Conservation (phyloP, 1,139 yeast species). For the Suhomyces choctaworum region DNA sequence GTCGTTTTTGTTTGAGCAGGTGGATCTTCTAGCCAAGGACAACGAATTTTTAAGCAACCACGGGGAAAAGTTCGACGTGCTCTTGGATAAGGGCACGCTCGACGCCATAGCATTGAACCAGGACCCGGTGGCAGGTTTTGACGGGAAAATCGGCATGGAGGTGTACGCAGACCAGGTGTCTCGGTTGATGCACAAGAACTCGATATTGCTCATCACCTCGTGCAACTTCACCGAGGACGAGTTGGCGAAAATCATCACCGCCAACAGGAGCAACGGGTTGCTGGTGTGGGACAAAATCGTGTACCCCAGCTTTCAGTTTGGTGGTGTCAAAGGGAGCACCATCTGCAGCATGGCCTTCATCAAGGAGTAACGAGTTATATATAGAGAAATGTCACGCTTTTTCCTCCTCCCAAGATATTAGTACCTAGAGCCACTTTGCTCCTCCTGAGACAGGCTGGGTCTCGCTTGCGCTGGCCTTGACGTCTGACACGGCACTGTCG, state of each 20-base stretch:
- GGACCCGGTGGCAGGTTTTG: conserved; percentile 38
- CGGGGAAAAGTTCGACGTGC: conserved; percentile 55
- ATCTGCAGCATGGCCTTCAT: conserved; percentile 83
- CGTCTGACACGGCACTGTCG: conserved; percentile 49
- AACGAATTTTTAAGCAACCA: conserved; percentile 38
- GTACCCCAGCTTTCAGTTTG: conserved; percentile 84
- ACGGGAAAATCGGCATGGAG: conserved; percentile 54
- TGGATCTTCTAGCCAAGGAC: conserved; percentile 41
- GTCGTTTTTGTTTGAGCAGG: conserved; percentile 45
- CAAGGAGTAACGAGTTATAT: conserved; percentile 20
- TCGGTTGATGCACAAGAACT: conserved; percentile 53
- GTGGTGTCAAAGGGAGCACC: conserved; percentile 84
- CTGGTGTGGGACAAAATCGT: conserved; percentile 61
- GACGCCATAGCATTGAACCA: conserved; percentile 95
- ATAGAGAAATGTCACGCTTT: neutral
- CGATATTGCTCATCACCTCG: conserved; percentile 79
- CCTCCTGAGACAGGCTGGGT: conserved; percentile 4
- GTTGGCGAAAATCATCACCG: conserved; percentile 54
- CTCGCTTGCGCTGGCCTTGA: conserved; percentile 24
- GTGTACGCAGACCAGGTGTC: conserved; percentile 64
- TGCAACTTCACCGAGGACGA: conserved; percentile 91
- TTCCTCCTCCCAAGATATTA: neutral
- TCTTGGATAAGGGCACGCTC: conserved; percentile 90
- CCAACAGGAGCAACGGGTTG: conserved; percentile 31
- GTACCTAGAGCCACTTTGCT: conserved; percentile 4